These are phyloP conservation scores for Hansenula lynferdii DNA, from an alignment of 1,139 yeast species.

Conservation along the genomic window DNA sequence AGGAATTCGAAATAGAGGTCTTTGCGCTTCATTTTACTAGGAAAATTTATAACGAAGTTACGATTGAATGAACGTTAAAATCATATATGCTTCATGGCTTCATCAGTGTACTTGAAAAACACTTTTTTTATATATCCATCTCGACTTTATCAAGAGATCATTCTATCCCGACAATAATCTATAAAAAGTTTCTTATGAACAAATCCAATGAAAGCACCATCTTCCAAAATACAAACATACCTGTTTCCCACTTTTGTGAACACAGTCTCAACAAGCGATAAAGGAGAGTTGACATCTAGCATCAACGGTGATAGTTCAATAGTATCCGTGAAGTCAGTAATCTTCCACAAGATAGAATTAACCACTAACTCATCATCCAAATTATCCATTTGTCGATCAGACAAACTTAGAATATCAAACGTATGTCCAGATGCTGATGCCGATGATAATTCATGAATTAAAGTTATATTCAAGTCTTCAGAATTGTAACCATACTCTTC, in stretches of 20 bases:
- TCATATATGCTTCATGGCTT: not conserved
- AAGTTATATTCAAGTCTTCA: slow-evolving; percentile 32
- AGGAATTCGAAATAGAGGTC: not conserved
- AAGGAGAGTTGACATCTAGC: slow-evolving; percentile 44
- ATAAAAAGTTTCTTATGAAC: slow-evolving; percentile 53
- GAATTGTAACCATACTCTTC: slow-evolving; percentile 26
- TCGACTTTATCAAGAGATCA: too few species aligned
- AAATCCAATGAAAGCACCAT: slow-evolving; percentile 48
- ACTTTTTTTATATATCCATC: too few species aligned
- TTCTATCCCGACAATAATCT: slow-evolving; percentile 32
- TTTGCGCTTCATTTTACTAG: not conserved
- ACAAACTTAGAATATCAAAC: too few species aligned
- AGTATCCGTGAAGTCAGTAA: slow-evolving; percentile 38
- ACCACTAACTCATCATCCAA: slow-evolving; percentile 6
- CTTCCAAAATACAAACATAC: slow-evolving; percentile 43
- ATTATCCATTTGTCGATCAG: too few species aligned
- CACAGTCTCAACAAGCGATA: slow-evolving; percentile 48
- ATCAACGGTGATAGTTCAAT: slow-evolving; percentile 49
- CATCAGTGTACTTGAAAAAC: too few species aligned
- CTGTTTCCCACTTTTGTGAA: slow-evolving; percentile 54
- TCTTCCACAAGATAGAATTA: slow-evolving; percentile 20
- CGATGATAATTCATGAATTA: not conserved
- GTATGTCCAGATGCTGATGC: too few species aligned
- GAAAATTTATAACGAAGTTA: not conserved
- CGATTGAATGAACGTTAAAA: not conserved